Conservation (phyloP, 106 monocot species). For the Ottelia alismoides region DNA sequence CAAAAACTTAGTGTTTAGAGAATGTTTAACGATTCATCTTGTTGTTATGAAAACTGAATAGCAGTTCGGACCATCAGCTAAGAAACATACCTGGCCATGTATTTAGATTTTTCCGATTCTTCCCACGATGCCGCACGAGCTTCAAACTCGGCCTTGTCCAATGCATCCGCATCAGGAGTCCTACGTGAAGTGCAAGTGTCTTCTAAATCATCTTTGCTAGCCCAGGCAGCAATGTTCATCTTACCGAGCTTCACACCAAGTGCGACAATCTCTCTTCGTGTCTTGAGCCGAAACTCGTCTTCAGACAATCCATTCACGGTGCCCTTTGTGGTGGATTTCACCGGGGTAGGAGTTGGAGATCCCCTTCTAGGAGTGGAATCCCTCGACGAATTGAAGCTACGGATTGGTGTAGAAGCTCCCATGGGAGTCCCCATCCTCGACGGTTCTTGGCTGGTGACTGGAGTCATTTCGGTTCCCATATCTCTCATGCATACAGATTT, state of each 20-base stretch:
- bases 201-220: slow-evolving; percentile 31
- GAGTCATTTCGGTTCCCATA: slow-evolving; percentile 94
- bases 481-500: slow-evolving; percentile 77
- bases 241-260: slow-evolving; percentile 84
- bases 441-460: slow-evolving; percentile 79
- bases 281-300: slow-evolving; percentile 50
- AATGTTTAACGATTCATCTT: too few species aligned
- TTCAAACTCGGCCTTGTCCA: slow-evolving; percentile 27
- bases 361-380: slow-evolving; percentile 48
- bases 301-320: slow-evolving; percentile 32
- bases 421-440: slow-evolving; percentile 72
- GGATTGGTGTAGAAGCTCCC: slow-evolving; percentile 41
- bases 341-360: slow-evolving; percentile 17
- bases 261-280: slow-evolving; percentile 61
- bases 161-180: slow-evolving; percentile 9
- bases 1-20: background rate
- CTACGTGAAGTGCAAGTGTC: slow-evolving; percentile 3
- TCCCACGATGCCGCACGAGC: slow-evolving; percentile 64
- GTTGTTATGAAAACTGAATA: background rate
- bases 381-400: slow-evolving; percentile 46
- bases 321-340: background rate
- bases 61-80: too few species aligned
- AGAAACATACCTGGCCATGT: slow-evolving; percentile 41
- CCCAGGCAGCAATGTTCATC: slow-evolving; percentile 92
- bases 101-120: slow-evolving; percentile 63